phyloP scores from a whole-genome alignment of 108 stramenopile species.

The Tribonema minus region DNA sequence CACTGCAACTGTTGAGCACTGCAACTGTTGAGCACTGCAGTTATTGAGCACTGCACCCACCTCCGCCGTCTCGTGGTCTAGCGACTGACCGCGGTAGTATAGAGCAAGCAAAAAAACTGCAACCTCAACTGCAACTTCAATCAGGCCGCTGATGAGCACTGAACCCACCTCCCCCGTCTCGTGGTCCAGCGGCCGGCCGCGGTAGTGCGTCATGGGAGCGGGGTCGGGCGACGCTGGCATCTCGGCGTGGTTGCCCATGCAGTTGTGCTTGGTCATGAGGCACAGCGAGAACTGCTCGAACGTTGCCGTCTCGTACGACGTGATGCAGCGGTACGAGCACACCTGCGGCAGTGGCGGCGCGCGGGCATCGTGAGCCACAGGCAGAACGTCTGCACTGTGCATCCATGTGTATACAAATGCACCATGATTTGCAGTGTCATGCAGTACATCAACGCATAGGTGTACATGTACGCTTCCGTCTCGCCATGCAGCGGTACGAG shows the following conservation, averaged over 20 bases:
- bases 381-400: not conserved
- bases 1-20: too few relatives aligned
- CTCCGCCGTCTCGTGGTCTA: too few relatives aligned
- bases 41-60: too few relatives aligned
- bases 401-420: not conserved
- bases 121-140: too few relatives aligned
- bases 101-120: too few relatives aligned
- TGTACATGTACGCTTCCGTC: not conserved
- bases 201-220: constrained; percentile 46
- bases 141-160: too few relatives aligned
- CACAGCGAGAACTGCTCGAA: constrained; percentile 80
- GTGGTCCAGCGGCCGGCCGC: constrained; percentile 66
- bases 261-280: constrained; percentile 84
- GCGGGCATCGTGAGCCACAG: not conserved
- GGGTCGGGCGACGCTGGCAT: constrained; percentile 35
- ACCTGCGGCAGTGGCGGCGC: constrained; percentile 59
- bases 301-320: constrained; percentile 78
- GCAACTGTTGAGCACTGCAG: too few relatives aligned
- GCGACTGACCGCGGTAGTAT: too few relatives aligned
- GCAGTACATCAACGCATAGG: not conserved
- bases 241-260: constrained; percentile 59
- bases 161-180: constrained; percentile 56
- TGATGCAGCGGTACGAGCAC: constrained; percentile 80
- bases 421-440: not conserved
- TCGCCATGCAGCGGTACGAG: not conserved